Evolutionary conservation across 2,329 filamentous ascomycete genomes (phyloP).

Genomic region (Claviceps sp.): DNA sequence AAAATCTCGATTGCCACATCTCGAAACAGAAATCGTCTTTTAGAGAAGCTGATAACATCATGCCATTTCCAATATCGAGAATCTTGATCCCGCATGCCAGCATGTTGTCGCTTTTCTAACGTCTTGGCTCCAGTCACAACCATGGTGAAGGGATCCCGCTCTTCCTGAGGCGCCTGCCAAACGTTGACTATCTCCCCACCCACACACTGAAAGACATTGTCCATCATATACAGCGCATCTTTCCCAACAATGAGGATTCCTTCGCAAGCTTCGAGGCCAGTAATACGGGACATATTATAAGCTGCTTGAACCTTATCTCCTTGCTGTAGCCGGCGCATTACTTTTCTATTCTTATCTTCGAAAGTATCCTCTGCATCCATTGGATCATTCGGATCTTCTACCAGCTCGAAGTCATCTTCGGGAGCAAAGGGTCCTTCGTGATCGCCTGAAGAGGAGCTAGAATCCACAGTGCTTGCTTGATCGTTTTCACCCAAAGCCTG

Average conservation of each 20-base stretch:
- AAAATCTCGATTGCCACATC: conserved; percentile 96
- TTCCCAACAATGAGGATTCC: conserved; percentile 89
- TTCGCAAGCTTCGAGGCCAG: conserved; percentile 86
- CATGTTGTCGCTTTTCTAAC: conserved; percentile 46
- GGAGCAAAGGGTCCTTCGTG: conserved; percentile 20
- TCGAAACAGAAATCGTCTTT: conserved; percentile 85
- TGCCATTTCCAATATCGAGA: conserved; percentile 87
- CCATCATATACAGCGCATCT: conserved; percentile 83
- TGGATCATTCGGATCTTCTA: conserved; percentile 81
- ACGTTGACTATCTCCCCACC: conserved; percentile 97
- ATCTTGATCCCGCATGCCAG: conserved; percentile 52
- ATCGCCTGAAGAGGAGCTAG: conserved; percentile 12
- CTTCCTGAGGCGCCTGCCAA: conserved; percentile 81
- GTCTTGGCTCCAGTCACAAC: conserved; percentile 64
- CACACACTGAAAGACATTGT: conserved; percentile 88
- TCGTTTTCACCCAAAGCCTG: conserved; percentile 12
- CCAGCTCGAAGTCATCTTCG: conserved; percentile 91
- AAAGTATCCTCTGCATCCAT: conserved; percentile 63
- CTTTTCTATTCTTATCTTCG: conserved; percentile 96
- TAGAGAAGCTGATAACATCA: conserved; percentile 90
- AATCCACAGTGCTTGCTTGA: conserved; percentile 7
- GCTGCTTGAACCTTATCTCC: conserved; percentile 88
- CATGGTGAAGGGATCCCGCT: conserved; percentile 88
- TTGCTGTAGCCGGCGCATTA: conserved; percentile 83
- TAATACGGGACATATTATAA: conserved; percentile 88